Percentiles rank a stretch among this genome's conserved stretches.
phyloP scores from a whole-genome alignment of 352 stramenopile species.

The Peronospora destructor region DNA sequence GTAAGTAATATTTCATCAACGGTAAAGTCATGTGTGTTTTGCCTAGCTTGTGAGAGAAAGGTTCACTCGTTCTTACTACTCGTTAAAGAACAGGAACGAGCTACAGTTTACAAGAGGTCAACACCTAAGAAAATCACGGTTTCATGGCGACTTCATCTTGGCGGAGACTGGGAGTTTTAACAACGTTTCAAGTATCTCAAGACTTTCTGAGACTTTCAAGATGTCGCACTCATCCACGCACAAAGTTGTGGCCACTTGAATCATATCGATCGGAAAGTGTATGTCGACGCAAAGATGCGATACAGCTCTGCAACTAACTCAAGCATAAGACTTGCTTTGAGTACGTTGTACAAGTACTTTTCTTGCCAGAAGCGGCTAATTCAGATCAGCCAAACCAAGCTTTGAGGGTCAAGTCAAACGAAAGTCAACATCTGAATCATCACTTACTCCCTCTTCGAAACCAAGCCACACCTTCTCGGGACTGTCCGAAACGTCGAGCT shows the following conservation, averaged over 20 bases:
- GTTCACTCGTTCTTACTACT: no score
- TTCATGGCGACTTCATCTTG: not conserved
- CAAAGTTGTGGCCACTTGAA: not conserved
- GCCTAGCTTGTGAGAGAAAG: no score
- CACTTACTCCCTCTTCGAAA: constrained; percentile 20
- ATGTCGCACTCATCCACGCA: constrained; percentile 14
- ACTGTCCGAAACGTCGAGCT: constrained; percentile 14
- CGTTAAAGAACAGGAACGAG: no score
- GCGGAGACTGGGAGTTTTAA: constrained; percentile 17
- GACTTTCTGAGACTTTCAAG: constrained; percentile 17
- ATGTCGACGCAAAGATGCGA: constrained; percentile 2
- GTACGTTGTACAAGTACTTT: constrained; percentile 2
- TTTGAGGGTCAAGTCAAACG: constrained; percentile 1
- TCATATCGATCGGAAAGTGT: not conserved
- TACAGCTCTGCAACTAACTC: not conserved
- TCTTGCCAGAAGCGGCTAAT: not conserved
- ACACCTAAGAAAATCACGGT: not conserved
- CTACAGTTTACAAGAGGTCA: no score
- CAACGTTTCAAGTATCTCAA: constrained; percentile 27
- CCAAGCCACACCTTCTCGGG: constrained; percentile 10
- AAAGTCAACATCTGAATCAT: constrained; percentile 6
- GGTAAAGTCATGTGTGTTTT: no score
- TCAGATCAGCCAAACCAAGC: not conserved
- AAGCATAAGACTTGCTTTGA: constrained; percentile 11
- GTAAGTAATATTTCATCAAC: no score